Evolutionary conservation across 768 basidiomycete species (phyloP).

Genomic region (Sporobolomyces pararoseus): DNA sequence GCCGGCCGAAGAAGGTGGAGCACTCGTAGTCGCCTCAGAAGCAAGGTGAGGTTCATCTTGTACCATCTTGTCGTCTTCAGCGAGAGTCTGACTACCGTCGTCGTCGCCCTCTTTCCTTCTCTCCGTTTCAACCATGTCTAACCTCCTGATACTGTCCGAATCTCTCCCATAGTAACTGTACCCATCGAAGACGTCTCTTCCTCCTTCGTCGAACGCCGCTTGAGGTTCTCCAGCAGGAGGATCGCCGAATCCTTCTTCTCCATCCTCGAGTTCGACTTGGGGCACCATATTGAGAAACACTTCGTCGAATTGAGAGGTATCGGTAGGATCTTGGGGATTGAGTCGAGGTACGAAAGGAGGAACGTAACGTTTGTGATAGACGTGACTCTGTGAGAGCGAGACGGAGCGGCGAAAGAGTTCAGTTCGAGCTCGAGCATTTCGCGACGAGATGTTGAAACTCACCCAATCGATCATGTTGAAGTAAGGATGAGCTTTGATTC

Average conservation of each 20-base stretch:
- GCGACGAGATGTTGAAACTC: too few relatives aligned
- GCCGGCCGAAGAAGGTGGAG: background rate
- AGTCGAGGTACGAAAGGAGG: conserved; percentile 71
- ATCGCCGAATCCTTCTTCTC: conserved; percentile 57
- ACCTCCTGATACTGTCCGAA: conserved; percentile 63
- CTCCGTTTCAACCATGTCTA: conserved; percentile 47
- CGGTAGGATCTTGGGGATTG: conserved; percentile 83
- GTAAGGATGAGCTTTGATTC: conserved; percentile 90
- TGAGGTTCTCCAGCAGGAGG: conserved; percentile 44
- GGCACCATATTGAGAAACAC: conserved; percentile 95
- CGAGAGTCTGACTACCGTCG: too few relatives aligned
- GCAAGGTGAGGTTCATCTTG: too few relatives aligned
- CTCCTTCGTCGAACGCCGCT: conserved; percentile 52
- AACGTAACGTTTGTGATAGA: conserved; percentile 90
- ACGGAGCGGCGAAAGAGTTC: too few relatives aligned
- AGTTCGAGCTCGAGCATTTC: too few relatives aligned
- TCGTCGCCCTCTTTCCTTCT: too few relatives aligned
- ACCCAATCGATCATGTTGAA: conserved; percentile 77
- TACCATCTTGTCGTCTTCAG: conserved; percentile 29
- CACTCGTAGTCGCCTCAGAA: background rate
- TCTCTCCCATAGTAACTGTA: conserved; percentile 78
- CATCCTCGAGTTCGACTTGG: conserved; percentile 60
- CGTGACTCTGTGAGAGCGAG: conserved; percentile 47
- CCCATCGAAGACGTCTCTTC: conserved; percentile 82
- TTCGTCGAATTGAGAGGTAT: conserved; percentile 97